A percentile compares a stretch with the other conserved stretches of the same genome.
These are phyloP conservation scores for Chloromonas sp. DNA, from an alignment of 163 green algal species.

Conservation along the genomic window DNA sequence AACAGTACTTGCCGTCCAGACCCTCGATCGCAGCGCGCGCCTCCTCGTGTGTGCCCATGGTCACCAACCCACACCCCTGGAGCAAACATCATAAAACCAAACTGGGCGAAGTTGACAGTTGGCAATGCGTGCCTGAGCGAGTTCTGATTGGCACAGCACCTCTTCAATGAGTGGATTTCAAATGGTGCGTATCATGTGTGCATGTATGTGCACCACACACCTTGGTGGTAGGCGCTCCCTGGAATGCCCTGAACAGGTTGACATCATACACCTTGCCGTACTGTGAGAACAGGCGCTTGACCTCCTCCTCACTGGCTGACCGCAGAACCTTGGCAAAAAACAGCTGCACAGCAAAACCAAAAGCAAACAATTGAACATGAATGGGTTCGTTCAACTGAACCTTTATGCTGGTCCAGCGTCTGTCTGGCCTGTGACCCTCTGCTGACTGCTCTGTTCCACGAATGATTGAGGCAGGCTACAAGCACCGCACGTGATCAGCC, in stretches of 20 bases:
- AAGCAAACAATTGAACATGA: neutral
- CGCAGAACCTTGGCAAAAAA: slow-evolving; percentile 60
- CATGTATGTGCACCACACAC: slow-evolving; percentile 3
- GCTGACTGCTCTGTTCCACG: no score
- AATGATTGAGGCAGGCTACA: no score
- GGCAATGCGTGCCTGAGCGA: no score
- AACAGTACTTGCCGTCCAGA: slow-evolving; percentile 38
- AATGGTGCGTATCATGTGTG: no score
- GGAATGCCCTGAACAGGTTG: slow-evolving; percentile 56
- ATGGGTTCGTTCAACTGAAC: no score
- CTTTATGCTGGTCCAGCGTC: no score
- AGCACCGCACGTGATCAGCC: no score
- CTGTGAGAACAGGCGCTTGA: slow-evolving; percentile 36
- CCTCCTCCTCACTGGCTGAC: slow-evolving; percentile 43
- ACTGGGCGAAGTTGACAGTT: no score
- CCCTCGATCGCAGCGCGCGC: slow-evolving; percentile 40
- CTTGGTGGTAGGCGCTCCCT: slow-evolving; percentile 50
- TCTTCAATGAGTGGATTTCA: no score
- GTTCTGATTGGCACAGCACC: no score
- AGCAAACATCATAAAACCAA: neutral
- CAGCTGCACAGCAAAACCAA: slow-evolving; percentile 25
- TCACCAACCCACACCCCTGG: slow-evolving; percentile 51
- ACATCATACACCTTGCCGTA: slow-evolving; percentile 50
- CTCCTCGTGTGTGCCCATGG: slow-evolving; percentile 41
- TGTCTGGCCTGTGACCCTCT: no score